Evolutionary conservation across 2,329 filamentous ascomycete genomes (phyloP).

Genomic region (Truncatella angustata): DNA sequence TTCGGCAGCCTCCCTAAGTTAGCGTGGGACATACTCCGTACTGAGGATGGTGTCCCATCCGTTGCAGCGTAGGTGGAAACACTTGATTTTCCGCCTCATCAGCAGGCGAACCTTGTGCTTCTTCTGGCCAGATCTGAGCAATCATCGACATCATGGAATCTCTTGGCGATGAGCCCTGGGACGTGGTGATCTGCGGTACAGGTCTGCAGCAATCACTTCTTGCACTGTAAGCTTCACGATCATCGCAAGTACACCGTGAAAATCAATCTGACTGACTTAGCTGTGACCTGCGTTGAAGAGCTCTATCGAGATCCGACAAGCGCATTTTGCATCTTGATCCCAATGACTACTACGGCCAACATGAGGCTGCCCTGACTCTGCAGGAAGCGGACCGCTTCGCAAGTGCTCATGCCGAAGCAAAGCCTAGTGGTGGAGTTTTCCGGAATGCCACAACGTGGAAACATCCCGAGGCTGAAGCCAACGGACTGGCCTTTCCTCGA

Average conservation of each 20-base stretch:
- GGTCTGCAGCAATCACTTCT: constrained; percentile 77
- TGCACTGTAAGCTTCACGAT: constrained; percentile 60
- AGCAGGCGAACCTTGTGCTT: background rate
- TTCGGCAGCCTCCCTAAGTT: too few relatives aligned
- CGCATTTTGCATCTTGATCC: constrained; percentile 87
- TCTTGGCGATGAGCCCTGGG: constrained; percentile 72
- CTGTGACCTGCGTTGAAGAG: constrained; percentile 57
- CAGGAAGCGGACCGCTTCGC: constrained; percentile 79
- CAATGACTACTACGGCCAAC: constrained; percentile 83
- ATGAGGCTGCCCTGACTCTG: constrained; percentile 82
- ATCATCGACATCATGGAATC: constrained; percentile 60
- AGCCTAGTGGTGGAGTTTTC: constrained; percentile 27
- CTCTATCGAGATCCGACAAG: constrained; percentile 87
- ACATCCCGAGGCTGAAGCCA: constrained; percentile 29
- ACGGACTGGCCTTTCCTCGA: constrained; percentile 60
- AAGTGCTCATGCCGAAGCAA: constrained; percentile 30
- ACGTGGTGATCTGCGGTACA: constrained; percentile 77
- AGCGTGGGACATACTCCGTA: too few relatives aligned
- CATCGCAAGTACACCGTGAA: background rate
- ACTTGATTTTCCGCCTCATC: too few relatives aligned
- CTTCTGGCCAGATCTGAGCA: background rate
- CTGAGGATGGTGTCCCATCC: too few relatives aligned
- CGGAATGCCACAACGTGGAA: constrained; percentile 36
- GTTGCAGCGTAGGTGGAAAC: too few relatives aligned
- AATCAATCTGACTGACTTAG: constrained; percentile 70